Evolutionary conservation across 176 grass and related monocot species (phyloP).

Genomic region (Bothriochloa decipiens): DNA sequence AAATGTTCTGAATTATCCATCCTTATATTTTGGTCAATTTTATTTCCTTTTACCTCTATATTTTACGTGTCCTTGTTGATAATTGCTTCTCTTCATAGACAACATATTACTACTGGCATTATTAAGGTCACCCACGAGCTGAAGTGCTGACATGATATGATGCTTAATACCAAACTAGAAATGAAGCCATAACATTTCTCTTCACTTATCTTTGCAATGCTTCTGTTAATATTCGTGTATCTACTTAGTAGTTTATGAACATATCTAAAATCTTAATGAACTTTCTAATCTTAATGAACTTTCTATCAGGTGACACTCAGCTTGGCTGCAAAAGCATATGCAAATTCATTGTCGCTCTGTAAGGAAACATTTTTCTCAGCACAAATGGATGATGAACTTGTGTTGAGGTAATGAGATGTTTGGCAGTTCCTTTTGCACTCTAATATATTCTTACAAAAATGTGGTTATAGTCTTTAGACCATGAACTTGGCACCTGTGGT

Average conservation of each 20-base stretch:
- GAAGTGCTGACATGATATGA: constrained; percentile 8
- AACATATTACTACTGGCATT: neutral
- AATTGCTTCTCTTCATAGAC: neutral
- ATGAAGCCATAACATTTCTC: constrained; percentile 1
- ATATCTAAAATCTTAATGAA: constrained; percentile 4
- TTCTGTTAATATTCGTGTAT: neutral
- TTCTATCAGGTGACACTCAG: constrained; percentile 80
- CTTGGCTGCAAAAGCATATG: constrained; percentile 94
- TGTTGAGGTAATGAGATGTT: constrained; percentile 50
- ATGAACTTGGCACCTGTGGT: constrained; percentile 1
- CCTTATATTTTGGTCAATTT: neutral
- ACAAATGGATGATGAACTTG: constrained; percentile 83
- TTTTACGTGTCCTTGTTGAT: constrained; percentile 1
- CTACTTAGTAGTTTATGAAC: neutral
- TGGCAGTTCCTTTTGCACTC: neutral
- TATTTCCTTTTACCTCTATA: neutral
- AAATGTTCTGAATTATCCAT: neutral
- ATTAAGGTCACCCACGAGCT: neutral
- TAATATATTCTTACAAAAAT: constrained; percentile 5
- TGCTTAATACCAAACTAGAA: constrained; percentile 12
- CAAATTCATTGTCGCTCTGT: constrained; percentile 81
- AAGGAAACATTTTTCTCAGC: constrained; percentile 96
- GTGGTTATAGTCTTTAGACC: neutral
- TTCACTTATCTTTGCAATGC: neutral
- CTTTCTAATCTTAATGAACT: constrained; percentile 20